A percentile compares a stretch with the other conserved stretches of the same genome.
Evolutionary conservation across 1,284 basidiomycete genomes (phyloP).

Genomic region (Papiliotrema laurentii): DNA sequence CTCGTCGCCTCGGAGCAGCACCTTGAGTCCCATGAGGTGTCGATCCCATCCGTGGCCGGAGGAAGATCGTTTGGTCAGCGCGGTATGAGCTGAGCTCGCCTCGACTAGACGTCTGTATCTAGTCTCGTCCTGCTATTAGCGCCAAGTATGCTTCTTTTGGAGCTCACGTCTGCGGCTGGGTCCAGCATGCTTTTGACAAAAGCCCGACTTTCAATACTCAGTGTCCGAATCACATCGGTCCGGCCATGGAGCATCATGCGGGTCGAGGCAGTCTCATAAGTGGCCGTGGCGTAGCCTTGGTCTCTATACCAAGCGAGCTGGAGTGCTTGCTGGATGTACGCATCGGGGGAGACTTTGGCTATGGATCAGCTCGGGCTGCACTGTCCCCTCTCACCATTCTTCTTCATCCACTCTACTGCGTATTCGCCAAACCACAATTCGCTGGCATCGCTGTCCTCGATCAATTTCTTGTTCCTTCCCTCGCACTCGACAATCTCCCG

Average conservation of each 20-base stretch:
- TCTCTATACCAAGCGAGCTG: constrained; percentile 88
- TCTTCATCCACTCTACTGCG: constrained; percentile 88
- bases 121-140: constrained; percentile 45
- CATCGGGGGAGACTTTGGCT: constrained; percentile 79
- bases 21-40: constrained; percentile 80
- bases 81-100: constrained; percentile 70
- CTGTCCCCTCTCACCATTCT: constrained; percentile 54
- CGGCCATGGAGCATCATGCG: constrained; percentile 85
- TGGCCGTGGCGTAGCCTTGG: constrained; percentile 74
- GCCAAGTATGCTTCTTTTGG: not conserved
- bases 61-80: constrained; percentile 72
- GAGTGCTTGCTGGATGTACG: constrained; percentile 87
- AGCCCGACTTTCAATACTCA: constrained; percentile 68
- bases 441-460: constrained; percentile 76
- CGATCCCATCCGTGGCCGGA: constrained; percentile 85
- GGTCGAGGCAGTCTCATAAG: constrained; percentile 92
- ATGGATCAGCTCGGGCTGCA: not conserved
- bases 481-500: constrained; percentile 61
- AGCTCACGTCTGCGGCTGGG: constrained; percentile 51
- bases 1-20: constrained; percentile 56
- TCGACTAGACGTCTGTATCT: constrained; percentile 59
- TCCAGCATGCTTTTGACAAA: constrained; percentile 77
- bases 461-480: constrained; percentile 58
- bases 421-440: constrained; percentile 82
- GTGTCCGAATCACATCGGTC: constrained; percentile 84